Evolutionary conservation across 2,329 filamentous ascomycete genomes (phyloP), one percentile per base, ranked within the genome.

Genomic region (Raffaelea albimanens): DNA sequence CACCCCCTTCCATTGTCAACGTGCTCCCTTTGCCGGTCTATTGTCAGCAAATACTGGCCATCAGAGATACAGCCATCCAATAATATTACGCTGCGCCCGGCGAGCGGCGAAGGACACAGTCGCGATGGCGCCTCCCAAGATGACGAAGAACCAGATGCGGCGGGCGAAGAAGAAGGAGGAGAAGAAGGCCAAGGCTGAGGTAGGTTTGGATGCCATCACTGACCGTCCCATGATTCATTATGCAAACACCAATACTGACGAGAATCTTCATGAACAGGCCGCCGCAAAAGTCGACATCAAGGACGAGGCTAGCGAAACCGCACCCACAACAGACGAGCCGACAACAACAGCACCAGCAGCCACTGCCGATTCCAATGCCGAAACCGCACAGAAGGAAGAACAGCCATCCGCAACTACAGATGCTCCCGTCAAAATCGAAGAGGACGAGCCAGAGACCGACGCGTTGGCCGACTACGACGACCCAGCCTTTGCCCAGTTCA

Each of bases 161-260:
- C 82, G 91, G 64, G 86, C 88, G 43, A 90, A 91, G 73, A 95
- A 93, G 78, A 96, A 95, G 82, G 85, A 88, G 59, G 80, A 87
- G 62, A 94, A 94, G 70, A 82, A 82, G 59, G 67, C 78, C 56
- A 68, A 75, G 45, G 69, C 76, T 63, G 70, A 80, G 58, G 78
- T 79, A 47, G 43, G 58, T 50, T 19, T 2, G 3, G 23, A 16
- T 4, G 16, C 5, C 4, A 14, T 31, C n/a, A 43, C 25, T 29
- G 25, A n/a, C n/a, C n/a, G n/a, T n/a, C n/a, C n/a, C n/a, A n/a
- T n/a, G n/a, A n/a, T n/a, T n/a, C n/a, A n/a, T n/a, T n/a, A n/a
- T n/a, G n/a, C n/a, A n/a, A n/a, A n/a, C n/a, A n/a, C n/a, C n/a
- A 13, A 22, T 40, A 19, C 20, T 40, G 7, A 38, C 13, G 18